A percentile compares a stretch with the other conserved stretches of the same genome.
Conservation (phyloP, 1,284 basidiomycete genomes). For the Omphalotus olearius region DNA sequence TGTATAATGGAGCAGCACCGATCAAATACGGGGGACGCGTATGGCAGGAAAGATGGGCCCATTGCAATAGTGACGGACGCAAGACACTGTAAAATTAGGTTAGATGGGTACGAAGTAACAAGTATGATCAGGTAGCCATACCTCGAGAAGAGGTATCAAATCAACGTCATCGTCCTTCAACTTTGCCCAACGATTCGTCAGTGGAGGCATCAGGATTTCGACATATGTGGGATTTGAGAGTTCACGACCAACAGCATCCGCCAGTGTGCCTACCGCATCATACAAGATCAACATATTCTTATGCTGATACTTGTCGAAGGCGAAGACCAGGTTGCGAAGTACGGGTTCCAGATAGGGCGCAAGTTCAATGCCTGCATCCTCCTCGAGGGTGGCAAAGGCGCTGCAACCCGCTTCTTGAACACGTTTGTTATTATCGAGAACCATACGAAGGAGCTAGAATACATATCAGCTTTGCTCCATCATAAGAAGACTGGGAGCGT, state of each 20-base stretch:
- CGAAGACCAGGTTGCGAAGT: slow-evolving; percentile 90
- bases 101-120: slow-evolving; percentile 11
- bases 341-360: slow-evolving; percentile 95
- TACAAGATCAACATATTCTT: slow-evolving; percentile 99
- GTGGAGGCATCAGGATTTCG: slow-evolving; percentile 94
- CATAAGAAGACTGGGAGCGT: slow-evolving; percentile 32
- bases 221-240: slow-evolving; percentile 86
- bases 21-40: slow-evolving; percentile 90
- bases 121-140: slow-evolving; percentile 28
- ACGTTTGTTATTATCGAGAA: slow-evolving; percentile 98
- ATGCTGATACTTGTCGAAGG: slow-evolving; percentile 98
- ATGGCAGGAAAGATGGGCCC: slow-evolving; percentile 86
- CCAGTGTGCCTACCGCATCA: slow-evolving; percentile 96
- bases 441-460: slow-evolving; percentile 86
- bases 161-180: slow-evolving; percentile 90
- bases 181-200: slow-evolving; percentile 87
- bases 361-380: slow-evolving; percentile 90
- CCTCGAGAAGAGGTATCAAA: slow-evolving; percentile 92
- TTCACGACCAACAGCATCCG: slow-evolving; percentile 90
- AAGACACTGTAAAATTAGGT: slow-evolving; percentile 65
- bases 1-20: slow-evolving; percentile 89
- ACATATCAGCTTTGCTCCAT: background rate
- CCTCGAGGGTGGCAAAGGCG: slow-evolving; percentile 97
- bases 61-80: slow-evolving; percentile 98
- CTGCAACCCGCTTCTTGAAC: slow-evolving; percentile 99